phyloP scores from a whole-genome alignment of 257 asterid species.

The Leptodermis oblonga region DNA sequence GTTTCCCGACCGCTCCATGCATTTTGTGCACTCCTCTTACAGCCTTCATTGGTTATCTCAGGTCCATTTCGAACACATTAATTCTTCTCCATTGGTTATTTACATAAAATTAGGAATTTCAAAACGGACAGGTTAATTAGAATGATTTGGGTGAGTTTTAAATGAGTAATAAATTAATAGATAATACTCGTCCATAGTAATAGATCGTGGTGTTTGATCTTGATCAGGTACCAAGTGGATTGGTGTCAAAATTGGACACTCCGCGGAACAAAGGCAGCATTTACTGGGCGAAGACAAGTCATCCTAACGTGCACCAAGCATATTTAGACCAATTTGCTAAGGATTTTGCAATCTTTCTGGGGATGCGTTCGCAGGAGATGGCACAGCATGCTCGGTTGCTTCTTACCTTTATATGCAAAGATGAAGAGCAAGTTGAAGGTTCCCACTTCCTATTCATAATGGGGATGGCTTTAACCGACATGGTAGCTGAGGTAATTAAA shows the following conservation, averaged over 20 bases:
- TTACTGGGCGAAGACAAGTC: background rate
- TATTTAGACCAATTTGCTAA: background rate
- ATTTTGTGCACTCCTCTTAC: conserved; percentile 22
- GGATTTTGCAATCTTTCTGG: background rate
- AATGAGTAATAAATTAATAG: too few species aligned
- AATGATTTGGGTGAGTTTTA: too few species aligned
- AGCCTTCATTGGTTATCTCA: conserved; percentile 22
- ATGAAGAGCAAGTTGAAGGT: background rate
- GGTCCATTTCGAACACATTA: conserved; percentile 5
- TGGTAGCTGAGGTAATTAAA: background rate
- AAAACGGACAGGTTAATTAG: too few species aligned
- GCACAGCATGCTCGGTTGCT: background rate
- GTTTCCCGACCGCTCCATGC: conserved; percentile 6
- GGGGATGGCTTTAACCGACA: background rate
- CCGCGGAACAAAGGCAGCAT: background rate
- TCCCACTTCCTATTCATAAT: background rate
- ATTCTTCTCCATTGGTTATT: too few species aligned
- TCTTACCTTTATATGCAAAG: background rate
- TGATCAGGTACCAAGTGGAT: conserved; percentile 9
- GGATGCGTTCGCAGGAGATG: background rate
- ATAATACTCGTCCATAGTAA: too few species aligned
- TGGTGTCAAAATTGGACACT: background rate
- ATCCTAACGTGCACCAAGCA: background rate
- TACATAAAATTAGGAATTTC: too few species aligned
- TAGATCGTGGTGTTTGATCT: too few species aligned